These are phyloP conservation scores for Eutrema japonicum DNA, from an alignment of 345 rosid species.

Conservation along the genomic window DNA sequence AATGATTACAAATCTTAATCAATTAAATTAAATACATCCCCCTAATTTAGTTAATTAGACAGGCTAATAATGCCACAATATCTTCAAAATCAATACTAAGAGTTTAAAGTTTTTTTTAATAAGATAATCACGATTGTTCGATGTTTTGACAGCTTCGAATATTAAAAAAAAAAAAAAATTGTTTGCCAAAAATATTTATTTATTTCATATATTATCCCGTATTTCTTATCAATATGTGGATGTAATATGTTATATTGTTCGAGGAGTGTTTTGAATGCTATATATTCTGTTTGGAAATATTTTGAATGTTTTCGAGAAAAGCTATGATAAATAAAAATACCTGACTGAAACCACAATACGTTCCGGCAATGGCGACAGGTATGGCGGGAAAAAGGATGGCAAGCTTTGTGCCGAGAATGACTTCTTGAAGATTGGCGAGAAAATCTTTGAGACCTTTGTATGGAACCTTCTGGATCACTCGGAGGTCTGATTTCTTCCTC, in stretches of 20 bases:
- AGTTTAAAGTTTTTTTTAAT: too few relatives aligned
- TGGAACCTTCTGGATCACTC: slow-evolving; percentile 66
- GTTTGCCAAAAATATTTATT: neutral
- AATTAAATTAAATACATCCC: neutral
- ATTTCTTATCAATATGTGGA: neutral
- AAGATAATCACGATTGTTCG: too few relatives aligned
- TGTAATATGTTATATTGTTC: neutral
- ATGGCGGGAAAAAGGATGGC: slow-evolving; percentile 79
- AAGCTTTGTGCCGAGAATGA: slow-evolving; percentile 86
- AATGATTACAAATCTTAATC: slow-evolving; percentile 21
- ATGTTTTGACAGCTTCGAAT: slow-evolving; percentile 1
- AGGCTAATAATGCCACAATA: slow-evolving; percentile 3
- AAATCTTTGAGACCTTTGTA: slow-evolving; percentile 57
- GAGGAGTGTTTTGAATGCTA: neutral
- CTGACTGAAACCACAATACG: slow-evolving; percentile 59
- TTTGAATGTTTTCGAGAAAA: neutral
- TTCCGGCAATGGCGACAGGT: slow-evolving; percentile 68
- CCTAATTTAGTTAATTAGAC: neutral
- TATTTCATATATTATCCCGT: neutral
- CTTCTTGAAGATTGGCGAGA: slow-evolving; percentile 80
- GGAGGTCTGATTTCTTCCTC: slow-evolving; percentile 77
- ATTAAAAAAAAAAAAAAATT: neutral
- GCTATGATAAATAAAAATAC: slow-evolving; percentile 34
- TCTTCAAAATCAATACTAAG: neutral
- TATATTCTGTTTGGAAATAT: neutral